Evolutionary conservation across 345 rosid species (phyloP).

Genomic region (Populus davidiana): DNA sequence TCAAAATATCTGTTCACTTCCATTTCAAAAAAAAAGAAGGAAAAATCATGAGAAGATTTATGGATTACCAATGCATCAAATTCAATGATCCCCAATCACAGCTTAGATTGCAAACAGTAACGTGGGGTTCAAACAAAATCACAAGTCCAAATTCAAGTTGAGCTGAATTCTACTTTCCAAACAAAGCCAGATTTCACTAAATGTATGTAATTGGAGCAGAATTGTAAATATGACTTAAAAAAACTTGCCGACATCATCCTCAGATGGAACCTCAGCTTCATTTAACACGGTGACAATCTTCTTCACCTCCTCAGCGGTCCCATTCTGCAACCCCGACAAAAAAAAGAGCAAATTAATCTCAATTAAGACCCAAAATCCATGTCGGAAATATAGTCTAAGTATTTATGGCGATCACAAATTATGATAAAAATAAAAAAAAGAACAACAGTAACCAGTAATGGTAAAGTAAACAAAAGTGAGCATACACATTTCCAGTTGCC

Average conservation of each 20-base stretch:
- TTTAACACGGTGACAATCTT: slow-evolving; percentile 56
- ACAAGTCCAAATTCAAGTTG: background rate
- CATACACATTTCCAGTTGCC: slow-evolving; percentile 91
- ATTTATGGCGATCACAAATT: background rate
- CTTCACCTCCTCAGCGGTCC: slow-evolving; percentile 67
- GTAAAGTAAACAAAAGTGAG: background rate
- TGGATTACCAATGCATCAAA: background rate
- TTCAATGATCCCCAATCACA: background rate
- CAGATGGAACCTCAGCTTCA: slow-evolving; percentile 62
- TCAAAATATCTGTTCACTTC: background rate
- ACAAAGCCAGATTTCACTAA: background rate
- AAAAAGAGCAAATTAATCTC: background rate
- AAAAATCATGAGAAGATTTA: background rate
- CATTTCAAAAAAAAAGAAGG: background rate
- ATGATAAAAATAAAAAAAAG: background rate
- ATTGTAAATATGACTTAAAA: background rate
- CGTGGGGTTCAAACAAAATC: background rate
- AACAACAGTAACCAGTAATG: background rate
- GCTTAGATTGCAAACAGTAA: background rate
- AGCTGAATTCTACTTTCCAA: background rate
- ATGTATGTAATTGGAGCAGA: background rate
- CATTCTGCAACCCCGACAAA: slow-evolving; percentile 43
- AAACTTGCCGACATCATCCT: slow-evolving; percentile 57
- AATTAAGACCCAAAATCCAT: background rate
- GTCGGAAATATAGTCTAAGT: background rate